Conservation (phyloP, 2,329 filamentous ascomycete species). For the Colletotrichum coccodes region DNA sequence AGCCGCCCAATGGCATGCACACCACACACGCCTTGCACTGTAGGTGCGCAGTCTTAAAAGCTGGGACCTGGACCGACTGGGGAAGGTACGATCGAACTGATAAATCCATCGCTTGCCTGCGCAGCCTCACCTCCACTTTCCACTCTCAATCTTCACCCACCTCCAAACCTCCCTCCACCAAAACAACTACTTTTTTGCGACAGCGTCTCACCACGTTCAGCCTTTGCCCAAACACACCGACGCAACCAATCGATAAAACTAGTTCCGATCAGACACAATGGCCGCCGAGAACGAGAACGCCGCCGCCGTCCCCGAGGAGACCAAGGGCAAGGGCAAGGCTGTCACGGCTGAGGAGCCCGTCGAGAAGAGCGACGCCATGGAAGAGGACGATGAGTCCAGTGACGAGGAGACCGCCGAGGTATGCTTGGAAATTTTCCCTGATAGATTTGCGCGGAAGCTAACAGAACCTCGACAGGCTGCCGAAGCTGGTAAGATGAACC, state of each 20-base stretch:
- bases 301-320: constrained; percentile 56
- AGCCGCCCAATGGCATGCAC: constrained; percentile 8
- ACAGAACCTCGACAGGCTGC: constrained; percentile 32
- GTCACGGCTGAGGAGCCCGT: constrained; percentile 59
- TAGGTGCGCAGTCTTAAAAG: constrained; percentile 20
- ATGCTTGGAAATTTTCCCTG: constrained; percentile 49
- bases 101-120: constrained; percentile 27
- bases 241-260: constrained; percentile 24
- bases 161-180: constrained; percentile 6
- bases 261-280: constrained; percentile 49
- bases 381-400: constrained; percentile 78
- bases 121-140: constrained; percentile 22
- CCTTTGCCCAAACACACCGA: constrained; percentile 4
- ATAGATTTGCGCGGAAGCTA: constrained; percentile 25
- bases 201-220: background rate
- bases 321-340: constrained; percentile 92
- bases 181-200: background rate
- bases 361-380: constrained; percentile 73
- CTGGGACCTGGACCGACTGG: constrained; percentile 13
- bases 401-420: constrained; percentile 73
- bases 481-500: constrained; percentile 38
- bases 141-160: constrained; percentile 23
- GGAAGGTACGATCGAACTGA: constrained; percentile 31
- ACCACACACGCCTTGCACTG: constrained; percentile 11
- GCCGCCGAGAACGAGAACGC: constrained; percentile 60